Conservation (phyloP, 2,329 filamentous ascomycete genomes). For the Xylariaceae sp. region DNA sequence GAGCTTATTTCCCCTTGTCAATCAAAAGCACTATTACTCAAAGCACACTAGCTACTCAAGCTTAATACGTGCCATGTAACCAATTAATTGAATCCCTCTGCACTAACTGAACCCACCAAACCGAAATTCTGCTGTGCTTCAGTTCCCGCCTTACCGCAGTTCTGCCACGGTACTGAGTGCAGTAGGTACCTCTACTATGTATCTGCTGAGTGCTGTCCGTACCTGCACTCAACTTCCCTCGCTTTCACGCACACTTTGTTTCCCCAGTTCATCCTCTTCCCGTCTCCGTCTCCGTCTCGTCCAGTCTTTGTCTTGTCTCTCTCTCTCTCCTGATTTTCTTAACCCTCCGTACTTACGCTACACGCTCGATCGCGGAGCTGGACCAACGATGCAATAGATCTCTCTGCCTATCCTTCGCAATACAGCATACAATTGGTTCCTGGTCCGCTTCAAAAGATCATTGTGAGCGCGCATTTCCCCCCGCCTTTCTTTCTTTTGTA, state of each 20-base stretch:
- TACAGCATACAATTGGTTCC: slow-evolving; percentile 1
- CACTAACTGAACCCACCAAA: background rate
- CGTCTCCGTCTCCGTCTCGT: slow-evolving; percentile 13
- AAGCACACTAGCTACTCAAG: background rate
- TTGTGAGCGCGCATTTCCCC: slow-evolving; percentile 8
- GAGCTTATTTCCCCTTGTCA: background rate
- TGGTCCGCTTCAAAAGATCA: slow-evolving; percentile 7
- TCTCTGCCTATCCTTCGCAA: slow-evolving; percentile 6
- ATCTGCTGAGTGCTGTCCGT: background rate
- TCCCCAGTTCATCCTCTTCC: slow-evolving; percentile 9
- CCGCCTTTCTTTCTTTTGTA: slow-evolving; percentile 11
- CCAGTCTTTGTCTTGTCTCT: slow-evolving; percentile 18
- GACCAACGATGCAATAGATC: slow-evolving; percentile 10
- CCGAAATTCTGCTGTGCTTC: background rate
- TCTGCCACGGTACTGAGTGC: background rate
- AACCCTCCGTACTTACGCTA: background rate
- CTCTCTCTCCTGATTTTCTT: slow-evolving; percentile 8
- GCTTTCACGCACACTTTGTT: background rate
- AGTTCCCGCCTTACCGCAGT: background rate
- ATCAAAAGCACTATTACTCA: background rate
- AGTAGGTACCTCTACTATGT: background rate
- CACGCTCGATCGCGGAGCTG: slow-evolving; percentile 13
- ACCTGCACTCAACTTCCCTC: background rate
- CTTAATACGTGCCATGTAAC: background rate
- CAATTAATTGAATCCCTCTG: background rate